Evolutionary conservation across 129 eudicot genomes (phyloP), one percentile per base, ranked within the genome.

Genomic region (Pseudognaphalium luteoalbum): DNA sequence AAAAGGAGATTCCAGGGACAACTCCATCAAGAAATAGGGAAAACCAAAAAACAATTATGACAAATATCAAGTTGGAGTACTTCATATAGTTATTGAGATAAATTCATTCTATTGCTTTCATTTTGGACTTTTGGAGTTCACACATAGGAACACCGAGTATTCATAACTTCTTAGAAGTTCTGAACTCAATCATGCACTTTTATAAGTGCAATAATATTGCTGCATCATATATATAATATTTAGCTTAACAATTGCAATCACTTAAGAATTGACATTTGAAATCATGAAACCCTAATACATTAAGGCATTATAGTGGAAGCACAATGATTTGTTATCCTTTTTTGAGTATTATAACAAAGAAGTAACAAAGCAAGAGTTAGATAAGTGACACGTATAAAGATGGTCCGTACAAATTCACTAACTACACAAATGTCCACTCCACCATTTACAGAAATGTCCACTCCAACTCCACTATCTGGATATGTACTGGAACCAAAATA

Each of bases 401-500:
- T 7, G 33, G 20, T 20, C 10, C 29, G 6, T n/a, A 57, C 62
- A 57, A 20, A 6, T 57, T 57, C 22, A 57, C 28, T 57, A 20
- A n/a, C 5, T 6, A 7, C 12, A 19, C 22, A n/a, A 54, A 19
- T 57, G 10, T 19, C 62, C 29, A 57, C 29, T 21, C 29, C 11
- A 57, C 29, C 19, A 44, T 12, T 29, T 57, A 29, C 29, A 58
- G 28, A n/a, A 54, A 19, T 57, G 10, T 19, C 62, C 29, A 57
- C 29, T 21, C 62, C 11, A 57, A 12, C 19, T 12, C 62, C 20
- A 29, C 29, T 47, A 12, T 12, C 62, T 57, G 62, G 62, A 58
- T 17, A 58, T 34, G 32, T 11, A 86, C 47, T 15, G 47, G 68
- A 50, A 47, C 56, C 64, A 6, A 3, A 51, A 64, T 66, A 35